Evolutionary conservation across 208 protist species (phyloP), one percentile per base, ranked within the genome.

Genomic region (Leishmania turanica): DNA sequence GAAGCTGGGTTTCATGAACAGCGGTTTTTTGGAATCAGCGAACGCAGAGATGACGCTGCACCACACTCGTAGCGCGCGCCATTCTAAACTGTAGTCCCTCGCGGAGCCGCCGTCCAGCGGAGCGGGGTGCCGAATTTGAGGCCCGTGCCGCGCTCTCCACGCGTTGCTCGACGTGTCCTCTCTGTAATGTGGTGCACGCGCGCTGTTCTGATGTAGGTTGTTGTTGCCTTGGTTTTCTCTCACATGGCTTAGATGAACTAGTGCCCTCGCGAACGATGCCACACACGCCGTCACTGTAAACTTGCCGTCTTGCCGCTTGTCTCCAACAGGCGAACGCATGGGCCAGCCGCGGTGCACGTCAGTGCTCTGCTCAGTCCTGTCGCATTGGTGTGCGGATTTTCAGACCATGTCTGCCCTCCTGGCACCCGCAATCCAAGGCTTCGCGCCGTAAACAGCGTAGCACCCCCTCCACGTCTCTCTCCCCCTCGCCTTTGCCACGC

Each of bases 1-100:
- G 47, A 93, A 88, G 71, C 11, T 64, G n/a, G 70, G 84, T 73
- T 65, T 85, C 1, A 80, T 89, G 78, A 96, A 95, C 86, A 87
- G 78, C 62, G 86, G 73, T 19, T 95, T 94, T 69, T 27, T 86
- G 37, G 89, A 94, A 68, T 89, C 85, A 31, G 91, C 90, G 24
- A 90, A 89, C 47, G 80, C 62, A 15, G 79, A 87, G 65, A 83
- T 89, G 80, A 82, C 85, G 62, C 66, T 86, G 64, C 79, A 84
- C 58, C 78, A 78, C 56, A 65, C 65, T 37, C 76, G 84, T 11
- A 49, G 64, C 19, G 19, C 47, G 71, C 68, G 37, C 54, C 76
- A 68, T 13, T 84, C 81, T 7, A 84, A 78, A 24, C 62, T 88
- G 75, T 88, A 84, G 19, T 31, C 69, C 27, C 69, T 51, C 27